Base-by-base conservation (phyloP, 495 filamentous ascomycete genomes). In the Evernia prunastri region DNA sequence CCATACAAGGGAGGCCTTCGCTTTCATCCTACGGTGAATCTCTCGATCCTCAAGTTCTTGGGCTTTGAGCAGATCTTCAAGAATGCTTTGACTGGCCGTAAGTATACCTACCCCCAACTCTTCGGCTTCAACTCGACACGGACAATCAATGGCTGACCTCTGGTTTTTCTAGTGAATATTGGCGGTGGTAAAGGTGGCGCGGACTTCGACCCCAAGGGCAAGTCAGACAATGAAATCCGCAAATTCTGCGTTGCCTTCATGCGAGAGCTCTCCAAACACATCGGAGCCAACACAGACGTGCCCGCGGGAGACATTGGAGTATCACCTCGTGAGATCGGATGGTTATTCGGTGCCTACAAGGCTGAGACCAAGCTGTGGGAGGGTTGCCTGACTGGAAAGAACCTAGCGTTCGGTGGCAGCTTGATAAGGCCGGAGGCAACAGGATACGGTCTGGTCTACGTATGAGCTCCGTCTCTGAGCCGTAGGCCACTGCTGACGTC, bases 1-100 rank as follows among this genome's bases (percentile, higher is more conserved):
- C 94, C 94, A 42, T 98, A 96, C 87, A 98, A 98, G 84, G 94
- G 94, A 67, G 94, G 94, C 72, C 86, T 97, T 68, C 83, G 94
- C 63, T 93, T 98, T 81, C 94, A 98, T 75, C 94, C 93, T 60
- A 85, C 89, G 20, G 94, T 98, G 78, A 98, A 98, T 81, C 82
- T 98, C 64, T 95, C 90, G 68, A 92, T 98, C 73, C 84, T 98
- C 67, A 98, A 98, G 81, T 97, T 97, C 83, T 82, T 98, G 70
- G 94, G 93, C 61, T 97, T 97, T 75, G 94, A 98, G 87, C 94
- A 98, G 83, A 94, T 91, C 79, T 97, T 98, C 36, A 98, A 98
- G 87, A 98, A 98, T 92, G 94, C 94, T 67, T 81, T 98, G 70
- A 97, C 94, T 66, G 94, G 94, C 68, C 78, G 90, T 93, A 80